A percentile compares a stretch with the other conserved stretches of the same genome.
Evolutionary conservation across 352 stramenopile genomes (phyloP).

Genomic region (Plasmopara viticola): DNA sequence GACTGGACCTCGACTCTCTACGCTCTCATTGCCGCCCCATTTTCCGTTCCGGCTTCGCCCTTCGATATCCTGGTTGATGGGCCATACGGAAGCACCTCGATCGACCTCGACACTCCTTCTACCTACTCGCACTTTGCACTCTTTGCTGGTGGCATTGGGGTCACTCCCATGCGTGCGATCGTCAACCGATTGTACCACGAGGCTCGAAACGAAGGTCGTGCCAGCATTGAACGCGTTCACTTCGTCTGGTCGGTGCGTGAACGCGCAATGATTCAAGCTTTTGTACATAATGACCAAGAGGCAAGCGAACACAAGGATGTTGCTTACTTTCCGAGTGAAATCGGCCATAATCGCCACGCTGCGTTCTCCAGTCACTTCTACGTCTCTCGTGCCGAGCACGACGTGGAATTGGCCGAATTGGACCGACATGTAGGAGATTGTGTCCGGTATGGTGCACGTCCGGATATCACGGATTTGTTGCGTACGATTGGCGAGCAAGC

Average conservation of each 20-base stretch:
- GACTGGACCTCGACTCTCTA: conserved; percentile 57
- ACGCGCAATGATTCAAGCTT: conserved; percentile 24
- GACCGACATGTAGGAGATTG: conserved; percentile 16
- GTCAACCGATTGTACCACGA: conserved; percentile 34
- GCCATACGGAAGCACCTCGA: conserved; percentile 33
- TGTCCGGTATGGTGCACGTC: conserved; percentile 23
- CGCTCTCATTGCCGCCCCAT: conserved; percentile 4
- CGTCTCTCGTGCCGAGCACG: conserved; percentile 22
- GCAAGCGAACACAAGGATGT: not conserved
- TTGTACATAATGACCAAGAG: conserved; percentile 13
- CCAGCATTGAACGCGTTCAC: conserved; percentile 24
- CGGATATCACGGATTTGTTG: conserved; percentile 21
- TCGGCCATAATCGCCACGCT: not conserved
- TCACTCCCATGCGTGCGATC: conserved; percentile 41
- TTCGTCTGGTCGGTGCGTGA: conserved; percentile 47
- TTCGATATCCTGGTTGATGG: conserved; percentile 38
- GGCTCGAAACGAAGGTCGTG: conserved; percentile 10
- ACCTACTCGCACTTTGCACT: conserved; percentile 47
- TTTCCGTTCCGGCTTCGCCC: not conserved
- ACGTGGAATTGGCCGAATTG: conserved; percentile 20
- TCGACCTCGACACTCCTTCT: conserved; percentile 29
- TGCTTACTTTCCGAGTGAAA: not conserved
- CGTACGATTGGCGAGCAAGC: conserved; percentile 27
- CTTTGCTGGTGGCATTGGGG: conserved; percentile 38
- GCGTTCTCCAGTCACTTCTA: conserved; percentile 34